These are phyloP conservation scores for Mortierella hygrophila DNA, from an alignment of 192 early-diverging fungal species.

Conservation along the genomic window DNA sequence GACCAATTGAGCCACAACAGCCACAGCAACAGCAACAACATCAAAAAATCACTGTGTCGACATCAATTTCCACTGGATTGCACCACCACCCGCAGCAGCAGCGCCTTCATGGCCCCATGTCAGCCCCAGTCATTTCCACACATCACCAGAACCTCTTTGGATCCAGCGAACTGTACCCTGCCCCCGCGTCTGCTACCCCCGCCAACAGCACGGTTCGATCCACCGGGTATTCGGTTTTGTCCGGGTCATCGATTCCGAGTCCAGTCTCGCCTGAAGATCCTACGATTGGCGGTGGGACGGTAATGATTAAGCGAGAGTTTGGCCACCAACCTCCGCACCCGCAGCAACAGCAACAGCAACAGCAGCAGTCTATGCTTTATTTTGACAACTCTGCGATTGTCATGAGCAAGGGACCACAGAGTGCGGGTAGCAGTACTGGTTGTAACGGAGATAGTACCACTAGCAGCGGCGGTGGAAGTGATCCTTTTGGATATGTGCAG, in stretches of 20 bases:
- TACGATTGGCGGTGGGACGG: neutral
- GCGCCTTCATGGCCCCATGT: neutral
- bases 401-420: neutral
- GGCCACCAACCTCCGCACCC: neutral
- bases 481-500: constrained; percentile 1
- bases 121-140: neutral
- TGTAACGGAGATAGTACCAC: neutral
- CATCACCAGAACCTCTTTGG: neutral
- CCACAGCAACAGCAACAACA: constrained; percentile 3
- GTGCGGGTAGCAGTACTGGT: neutral
- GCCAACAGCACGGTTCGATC: neutral
- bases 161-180: neutral
- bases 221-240: neutral
- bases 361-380: neutral
- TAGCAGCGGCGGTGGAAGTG: neutral
- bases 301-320: neutral
- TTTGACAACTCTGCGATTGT: neutral
- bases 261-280: neutral
- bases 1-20: neutral
- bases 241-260: neutral
- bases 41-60: neutral
- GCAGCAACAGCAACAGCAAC: neutral
- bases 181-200: neutral
- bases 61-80: neutral
- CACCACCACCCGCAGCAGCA: neutral